Conservation (phyloP, 306 rosid genomes). For the Casuarina glauca region DNA sequence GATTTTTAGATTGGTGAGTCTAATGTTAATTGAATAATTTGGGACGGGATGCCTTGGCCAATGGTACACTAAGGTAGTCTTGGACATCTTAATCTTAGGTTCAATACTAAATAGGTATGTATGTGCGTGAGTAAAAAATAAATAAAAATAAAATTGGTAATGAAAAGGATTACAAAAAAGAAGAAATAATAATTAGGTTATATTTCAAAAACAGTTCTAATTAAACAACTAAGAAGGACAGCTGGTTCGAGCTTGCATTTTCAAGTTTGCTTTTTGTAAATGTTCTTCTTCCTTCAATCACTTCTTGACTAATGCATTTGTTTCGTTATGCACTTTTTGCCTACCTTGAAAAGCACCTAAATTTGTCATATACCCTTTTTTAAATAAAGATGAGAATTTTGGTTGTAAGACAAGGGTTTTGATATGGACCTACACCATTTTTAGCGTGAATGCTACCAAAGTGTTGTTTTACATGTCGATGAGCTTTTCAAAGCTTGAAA, state of each 20-base stretch:
- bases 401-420: neutral
- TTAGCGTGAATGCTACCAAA: neutral
- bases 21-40: neutral
- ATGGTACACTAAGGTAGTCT: too few relatives aligned
- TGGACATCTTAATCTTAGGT: too few relatives aligned
- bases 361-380: neutral
- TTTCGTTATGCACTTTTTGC: neutral
- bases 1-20: neutral
- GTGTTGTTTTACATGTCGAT: neutral
- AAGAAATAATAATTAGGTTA: too few relatives aligned
- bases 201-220: too few relatives aligned
- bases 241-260: too few relatives aligned
- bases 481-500: neutral
- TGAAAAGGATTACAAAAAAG: too few relatives aligned
- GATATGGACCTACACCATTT: neutral
- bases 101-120: too few relatives aligned
- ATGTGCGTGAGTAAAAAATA: too few relatives aligned
- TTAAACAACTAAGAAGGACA: too few relatives aligned
- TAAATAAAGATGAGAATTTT: neutral
- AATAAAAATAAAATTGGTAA: too few relatives aligned
- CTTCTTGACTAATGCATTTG: neutral
- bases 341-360: neutral
- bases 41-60: neutral
- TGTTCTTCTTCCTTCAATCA: neutral
- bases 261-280: neutral